Evolutionary conservation across 345 rosid genomes (phyloP), one percentile per base, ranked within the genome.

Genomic region (Salix purpurea): DNA sequence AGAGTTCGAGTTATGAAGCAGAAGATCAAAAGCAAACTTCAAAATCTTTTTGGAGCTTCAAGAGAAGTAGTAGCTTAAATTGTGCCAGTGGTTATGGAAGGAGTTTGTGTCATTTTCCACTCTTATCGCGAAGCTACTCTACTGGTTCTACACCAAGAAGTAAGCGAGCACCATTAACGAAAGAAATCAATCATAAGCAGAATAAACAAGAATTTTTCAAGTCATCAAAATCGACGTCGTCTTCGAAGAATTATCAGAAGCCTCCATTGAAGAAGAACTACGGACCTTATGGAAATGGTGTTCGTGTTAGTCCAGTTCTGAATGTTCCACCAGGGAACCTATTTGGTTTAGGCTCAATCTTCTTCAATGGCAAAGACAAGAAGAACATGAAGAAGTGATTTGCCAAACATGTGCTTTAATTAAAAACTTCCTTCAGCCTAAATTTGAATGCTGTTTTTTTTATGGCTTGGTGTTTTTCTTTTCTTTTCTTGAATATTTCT

Each of bases 201-300:
- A 81, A 85, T 2, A 91, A 83, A 79, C 89, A 85, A 32, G 70
- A 80, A 16, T 81, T 78, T 28, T 5, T 62, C 5, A 79, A 65
- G 78, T 76, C 23, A 69, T 79, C 78, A 0, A 78, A 80, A 65
- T 67, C 83, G 37, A 36, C 37, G 0, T 34, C 83, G 23, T 77
- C 86, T 32, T 56, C 82, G 61, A 50, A 74, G 56, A 75, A 73
- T 70, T 74, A 83, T 77, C 90, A 83, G 60, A 92, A 91, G 79
- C 97, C 97, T 7, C 97, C 97, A n/a, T 77, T 92, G 87, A 91
- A 85, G 91, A 92, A 91, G 84, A 84, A 66, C n/a, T 86, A 87
- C 50, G 90, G 90, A 66, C 69, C 81, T 71, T 84, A 85, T 67
- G 90, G 89, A 4, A 80, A 79, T 46, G 88, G 91, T 42, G 80